Base-by-base conservation (phyloP, 2,329 filamentous ascomycete species). In the Aspergillus versicolor region DNA sequence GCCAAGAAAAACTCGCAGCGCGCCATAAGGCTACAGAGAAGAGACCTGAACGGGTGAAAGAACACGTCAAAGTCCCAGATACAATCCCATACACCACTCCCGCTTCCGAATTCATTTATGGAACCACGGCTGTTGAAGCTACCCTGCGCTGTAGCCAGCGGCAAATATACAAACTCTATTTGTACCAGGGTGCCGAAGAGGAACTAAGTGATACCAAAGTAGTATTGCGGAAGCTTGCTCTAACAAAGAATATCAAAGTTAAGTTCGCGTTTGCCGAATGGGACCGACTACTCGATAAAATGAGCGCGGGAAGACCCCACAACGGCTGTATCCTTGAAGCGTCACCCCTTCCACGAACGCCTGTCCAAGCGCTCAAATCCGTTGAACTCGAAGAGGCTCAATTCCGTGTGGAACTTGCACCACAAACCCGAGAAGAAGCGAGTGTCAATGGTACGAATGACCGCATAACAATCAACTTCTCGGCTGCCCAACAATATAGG, bases 21-120 rank as follows among this genome's bases (percentile, higher is more conserved):
- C 61, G 54, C 34, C 65, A 69, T 32, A 60, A 61, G 30, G 44
- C 50, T 24, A 67, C 68, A 24, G 64, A 70, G 12, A 57, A 55
- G 40, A 57, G 60, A 30, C 72, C 73, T 21, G 71, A 74, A 58
- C 64, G 67, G 42, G 63, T 73, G 9, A 73, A 72, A 41, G 55
- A 65, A 17, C 60, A 72, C 41, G 69, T 75, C 44, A 72, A 63
- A 57, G 69, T 75, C 1, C 78, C 78, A 0, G 57, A 75, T 3
- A 70, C 76, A 6, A 80, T 89, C 17, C 84, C 86, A 1, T 88
- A 93, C 69, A 91, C 90, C 0, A 95, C 91, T 0, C 89, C 93
- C 0, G 90, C 91, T 5, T 96, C 92, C 0, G 89, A 96, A 60
- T 97, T 97, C 65, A 79, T 99, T 2, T 97, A 96, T 70, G 94